phyloP scores from a whole-genome alignment of 2,329 filamentous ascomycete genomes.

The Colletotrichum higginsianum region DNA sequence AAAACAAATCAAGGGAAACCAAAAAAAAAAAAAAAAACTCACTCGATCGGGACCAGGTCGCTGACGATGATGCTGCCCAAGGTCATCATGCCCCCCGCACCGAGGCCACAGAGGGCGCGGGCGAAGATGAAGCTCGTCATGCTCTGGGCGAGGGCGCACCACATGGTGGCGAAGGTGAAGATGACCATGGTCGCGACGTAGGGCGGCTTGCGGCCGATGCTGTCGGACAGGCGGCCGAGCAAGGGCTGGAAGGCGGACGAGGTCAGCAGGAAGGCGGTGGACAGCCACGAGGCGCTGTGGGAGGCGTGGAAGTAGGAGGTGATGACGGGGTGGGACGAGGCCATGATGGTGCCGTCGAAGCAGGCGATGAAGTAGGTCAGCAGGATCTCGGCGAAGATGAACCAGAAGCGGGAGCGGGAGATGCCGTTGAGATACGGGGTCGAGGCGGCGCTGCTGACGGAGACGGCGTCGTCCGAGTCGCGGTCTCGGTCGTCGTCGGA shows the following conservation, averaged over 20 bases:
- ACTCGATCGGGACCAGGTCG: constrained; percentile 82
- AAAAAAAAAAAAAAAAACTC: constrained; percentile 48
- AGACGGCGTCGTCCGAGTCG: constrained; percentile 21
- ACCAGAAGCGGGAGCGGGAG: constrained; percentile 69
- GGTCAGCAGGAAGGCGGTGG: constrained; percentile 83
- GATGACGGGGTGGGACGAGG: constrained; percentile 84
- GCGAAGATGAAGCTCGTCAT: constrained; percentile 81
- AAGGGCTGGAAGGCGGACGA: constrained; percentile 83
- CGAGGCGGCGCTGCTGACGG: constrained; percentile 35
- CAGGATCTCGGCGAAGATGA: constrained; percentile 73
- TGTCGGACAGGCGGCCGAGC: constrained; percentile 81
- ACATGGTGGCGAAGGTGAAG: constrained; percentile 76
- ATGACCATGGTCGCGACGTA: constrained; percentile 76
- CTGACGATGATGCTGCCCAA: constrained; percentile 80
- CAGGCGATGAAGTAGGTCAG: constrained; percentile 71
- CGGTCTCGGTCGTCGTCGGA: constrained; percentile 14
- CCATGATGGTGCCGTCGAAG: constrained; percentile 88
- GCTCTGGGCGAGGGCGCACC: constrained; percentile 77
- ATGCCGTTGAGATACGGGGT: constrained; percentile 61
- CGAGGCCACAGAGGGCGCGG: constrained; percentile 79
- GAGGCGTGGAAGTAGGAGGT: constrained; percentile 84
- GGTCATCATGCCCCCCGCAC: constrained; percentile 79
- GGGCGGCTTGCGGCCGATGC: constrained; percentile 76
- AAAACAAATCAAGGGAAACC: no score
- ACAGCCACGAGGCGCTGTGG: constrained; percentile 87